These are phyloP conservation scores for Kandelia obovata DNA, from an alignment of 345 rosid genomes.

Conservation along the genomic window DNA sequence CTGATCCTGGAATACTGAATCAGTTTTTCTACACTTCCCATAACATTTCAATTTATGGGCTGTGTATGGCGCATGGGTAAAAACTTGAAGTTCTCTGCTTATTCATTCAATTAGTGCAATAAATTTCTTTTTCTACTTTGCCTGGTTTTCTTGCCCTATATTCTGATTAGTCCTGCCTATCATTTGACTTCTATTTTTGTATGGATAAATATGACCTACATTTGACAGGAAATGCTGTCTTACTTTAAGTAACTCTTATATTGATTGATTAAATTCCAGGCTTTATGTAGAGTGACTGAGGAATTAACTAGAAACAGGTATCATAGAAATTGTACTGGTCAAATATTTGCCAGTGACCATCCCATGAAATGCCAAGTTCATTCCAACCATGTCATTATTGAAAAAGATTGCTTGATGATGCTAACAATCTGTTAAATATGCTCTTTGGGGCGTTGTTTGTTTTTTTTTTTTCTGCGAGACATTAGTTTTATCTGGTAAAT, in stretches of 20 bases:
- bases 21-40: conserved; percentile 85
- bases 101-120: background rate
- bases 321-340: no score
- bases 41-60: conserved; percentile 61
- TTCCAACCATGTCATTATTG: background rate
- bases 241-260: background rate
- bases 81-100: background rate
- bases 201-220: background rate
- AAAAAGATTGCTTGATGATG: background rate
- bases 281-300: background rate
- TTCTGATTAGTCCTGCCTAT: background rate
- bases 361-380: background rate
- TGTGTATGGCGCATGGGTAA: conserved; percentile 92
- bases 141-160: background rate
- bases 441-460: background rate
- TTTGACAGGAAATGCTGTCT: background rate
- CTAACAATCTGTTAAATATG: background rate
- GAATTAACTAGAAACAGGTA: background rate
- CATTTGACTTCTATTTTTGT: background rate
- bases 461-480: background rate
- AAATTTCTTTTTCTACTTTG: background rate
- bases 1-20: conserved; percentile 61
- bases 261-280: background rate
- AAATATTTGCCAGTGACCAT: no score
- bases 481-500: background rate